phyloP scores from a whole-genome alignment of 768 basidiomycete genomes.

The Mycena vitilis region DNA sequence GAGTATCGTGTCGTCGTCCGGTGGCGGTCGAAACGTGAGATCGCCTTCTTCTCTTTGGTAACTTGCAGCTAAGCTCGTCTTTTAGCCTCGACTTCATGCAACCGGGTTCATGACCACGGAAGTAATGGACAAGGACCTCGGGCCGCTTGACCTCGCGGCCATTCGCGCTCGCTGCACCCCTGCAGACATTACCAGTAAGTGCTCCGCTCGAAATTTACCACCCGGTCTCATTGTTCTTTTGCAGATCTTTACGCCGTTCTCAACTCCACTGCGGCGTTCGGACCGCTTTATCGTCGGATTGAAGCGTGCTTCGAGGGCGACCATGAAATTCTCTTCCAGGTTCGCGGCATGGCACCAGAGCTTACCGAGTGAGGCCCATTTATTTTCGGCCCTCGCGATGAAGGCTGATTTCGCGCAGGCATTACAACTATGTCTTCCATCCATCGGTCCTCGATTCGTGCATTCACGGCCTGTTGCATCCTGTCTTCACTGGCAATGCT shows the following conservation, averaged over 20 bases:
- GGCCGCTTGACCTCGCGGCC: slow-evolving; percentile 16
- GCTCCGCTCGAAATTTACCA: neutral
- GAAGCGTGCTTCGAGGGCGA: slow-evolving; percentile 33
- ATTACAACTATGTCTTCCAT: slow-evolving; percentile 40
- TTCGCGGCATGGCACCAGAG: slow-evolving; percentile 36
- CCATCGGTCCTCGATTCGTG: slow-evolving; percentile 50
- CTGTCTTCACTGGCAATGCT: slow-evolving; percentile 43
- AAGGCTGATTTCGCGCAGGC: neutral
- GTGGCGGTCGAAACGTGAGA: slow-evolving; percentile 25
- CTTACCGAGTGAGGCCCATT: slow-evolving; percentile 21
- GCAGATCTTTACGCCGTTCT: slow-evolving; percentile 38
- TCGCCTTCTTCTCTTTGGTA: neutral
- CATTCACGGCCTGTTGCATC: slow-evolving; percentile 47
- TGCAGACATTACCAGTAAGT: slow-evolving; percentile 16
- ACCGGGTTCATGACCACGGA: slow-evolving; percentile 33
- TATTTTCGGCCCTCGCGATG: neutral
- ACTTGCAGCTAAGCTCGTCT: neutral
- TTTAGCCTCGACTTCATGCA: slow-evolving; percentile 33
- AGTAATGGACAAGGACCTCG: slow-evolving; percentile 14
- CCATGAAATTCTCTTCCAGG: slow-evolving; percentile 13
- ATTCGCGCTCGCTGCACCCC: slow-evolving; percentile 27
- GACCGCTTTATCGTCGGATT: slow-evolving; percentile 40
- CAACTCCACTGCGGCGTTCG: slow-evolving; percentile 40
- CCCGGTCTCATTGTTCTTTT: neutral
- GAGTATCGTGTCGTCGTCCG: slow-evolving; percentile 19